Evolutionary conservation across 2,329 filamentous ascomycete species (phyloP), one percentile per base, ranked within the genome.

Genomic region (Emericellopsis cladophorae): DNA sequence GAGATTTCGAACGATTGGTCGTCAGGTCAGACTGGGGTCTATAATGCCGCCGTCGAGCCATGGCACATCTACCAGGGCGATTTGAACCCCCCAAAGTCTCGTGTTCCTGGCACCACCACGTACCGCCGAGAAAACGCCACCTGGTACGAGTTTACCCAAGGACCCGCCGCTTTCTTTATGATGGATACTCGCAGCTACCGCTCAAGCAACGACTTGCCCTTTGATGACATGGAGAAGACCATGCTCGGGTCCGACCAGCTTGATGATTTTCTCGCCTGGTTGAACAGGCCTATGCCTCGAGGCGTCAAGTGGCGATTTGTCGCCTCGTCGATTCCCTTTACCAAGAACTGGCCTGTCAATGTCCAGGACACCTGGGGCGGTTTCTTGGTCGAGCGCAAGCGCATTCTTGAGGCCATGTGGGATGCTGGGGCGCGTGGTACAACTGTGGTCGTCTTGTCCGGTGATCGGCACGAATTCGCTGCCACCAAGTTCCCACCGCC

Each of bases 1-100:
- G 92, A 98, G 56, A 95, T 98, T 46, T 75, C 76, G 5, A 96
- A 98, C 51, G 92, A 96, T 61, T 96, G 89, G 88, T 79, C 82
- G 44, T 70, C 74, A 15, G 92, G 90, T 55, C 81, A 76, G 12
- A 88, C 85, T 0, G 84, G 85, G 6, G 74, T 94, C 0, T 95
- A 90, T 55, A 61, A 72, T 3, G 76, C 82, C 0, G 89, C 90
- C 5, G 76, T 84, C 36, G 87, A 93, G 45, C 86, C 90, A 1
- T 98, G 84, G 68, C 67, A 80, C 37, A 76, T 88, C 54, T 98
- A 98, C 55, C 90, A 98, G 46, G 81, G 80, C 29, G 72, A 79
- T 4, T 77, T 77, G 3, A 98, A 98, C 59, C 92, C 92, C 2
- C 89, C 92, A 7, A 54, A 64, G 37, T 69, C 82, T 44, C 66